Evolutionary conservation across 2,329 filamentous ascomycete genomes (phyloP), one percentile per base, ranked within the genome.

Genomic region (Trichophyton schoenleinii): DNA sequence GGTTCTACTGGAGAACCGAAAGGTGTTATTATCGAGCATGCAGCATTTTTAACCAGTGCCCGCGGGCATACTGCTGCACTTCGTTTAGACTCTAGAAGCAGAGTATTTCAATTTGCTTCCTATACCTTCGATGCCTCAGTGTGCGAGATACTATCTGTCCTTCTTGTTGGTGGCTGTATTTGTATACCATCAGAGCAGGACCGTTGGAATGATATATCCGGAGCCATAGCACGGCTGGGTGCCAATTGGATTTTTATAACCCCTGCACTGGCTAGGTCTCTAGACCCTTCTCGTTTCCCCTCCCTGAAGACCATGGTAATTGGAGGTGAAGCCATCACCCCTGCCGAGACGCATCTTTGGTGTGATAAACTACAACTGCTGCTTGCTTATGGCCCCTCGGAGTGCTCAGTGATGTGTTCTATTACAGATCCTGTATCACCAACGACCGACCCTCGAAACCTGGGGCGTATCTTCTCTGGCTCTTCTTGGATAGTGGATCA

Each of bases 51-150:
- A 34, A 78, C 77, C 55, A 77, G 78, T 36, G 75, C 77, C 4
- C 64, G 77, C 15, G 77, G 77, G 0, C 72, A 78, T 42, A 75
- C 73, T 1, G 68, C 75, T 2, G 72, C 72, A 3, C 74, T 80
- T 25, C 74, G 76, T 20, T 78, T 79, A 65, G 71, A 70, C 7
- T 64, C 71, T 6, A 48, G 34, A 1, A 55, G 58, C 4, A 49
- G 63, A 41, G 57, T 95, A 69, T 80, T 95, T 0, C 90, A 95
- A 69, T 95, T 95, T 70, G 90, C 90, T 2, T 86, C 89, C 3
- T 88, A 89, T 0, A 94, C 89, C 0, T 95, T 95, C 69, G 90
- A 95, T 72, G 89, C 95, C 2, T 92, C 88, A 0, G 84, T 95
- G 3, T 94, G 94, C 71, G 90, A 95, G 70, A 90, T 91, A 4